Percentiles rank a stretch among this genome's conserved stretches.
phyloP scores from a whole-genome alignment of 768 basidiomycete species.

The Infundibulicybe gibba region DNA sequence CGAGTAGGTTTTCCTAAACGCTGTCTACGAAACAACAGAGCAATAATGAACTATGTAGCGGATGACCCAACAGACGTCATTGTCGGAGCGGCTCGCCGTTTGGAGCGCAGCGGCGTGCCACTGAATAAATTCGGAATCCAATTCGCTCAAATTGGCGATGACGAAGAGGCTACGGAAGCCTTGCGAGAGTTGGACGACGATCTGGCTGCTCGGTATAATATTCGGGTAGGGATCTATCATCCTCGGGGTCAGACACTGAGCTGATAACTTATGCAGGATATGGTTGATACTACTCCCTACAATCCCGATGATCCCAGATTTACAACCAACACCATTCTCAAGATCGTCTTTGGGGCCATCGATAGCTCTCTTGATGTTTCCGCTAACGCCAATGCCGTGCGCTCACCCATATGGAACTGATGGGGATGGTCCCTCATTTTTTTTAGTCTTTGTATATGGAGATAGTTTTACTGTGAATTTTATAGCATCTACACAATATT shows the following conservation, averaged over 20 bases:
- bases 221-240: background rate
- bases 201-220: background rate
- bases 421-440: no score
- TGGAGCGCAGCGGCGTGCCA: background rate
- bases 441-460: no score
- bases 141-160: constrained; percentile 4
- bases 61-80: constrained; percentile 1
- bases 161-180: constrained; percentile 3
- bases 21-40: background rate
- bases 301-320: constrained; percentile 2
- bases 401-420: no score
- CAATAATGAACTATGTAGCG: background rate
- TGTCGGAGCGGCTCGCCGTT: constrained; percentile 1
- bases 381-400: background rate
- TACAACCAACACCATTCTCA: constrained; percentile 3
- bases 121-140: constrained; percentile 1
- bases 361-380: background rate
- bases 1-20: background rate
- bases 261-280: background rate
- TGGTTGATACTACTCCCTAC: constrained; percentile 3
- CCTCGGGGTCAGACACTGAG: background rate
- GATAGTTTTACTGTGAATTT: no score
- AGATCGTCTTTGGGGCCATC: constrained; percentile 8
- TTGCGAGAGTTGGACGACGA: constrained; percentile 3
- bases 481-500: no score